Conservation (phyloP, 2,329 filamentous ascomycete species). For the Leptographium flavum region DNA sequence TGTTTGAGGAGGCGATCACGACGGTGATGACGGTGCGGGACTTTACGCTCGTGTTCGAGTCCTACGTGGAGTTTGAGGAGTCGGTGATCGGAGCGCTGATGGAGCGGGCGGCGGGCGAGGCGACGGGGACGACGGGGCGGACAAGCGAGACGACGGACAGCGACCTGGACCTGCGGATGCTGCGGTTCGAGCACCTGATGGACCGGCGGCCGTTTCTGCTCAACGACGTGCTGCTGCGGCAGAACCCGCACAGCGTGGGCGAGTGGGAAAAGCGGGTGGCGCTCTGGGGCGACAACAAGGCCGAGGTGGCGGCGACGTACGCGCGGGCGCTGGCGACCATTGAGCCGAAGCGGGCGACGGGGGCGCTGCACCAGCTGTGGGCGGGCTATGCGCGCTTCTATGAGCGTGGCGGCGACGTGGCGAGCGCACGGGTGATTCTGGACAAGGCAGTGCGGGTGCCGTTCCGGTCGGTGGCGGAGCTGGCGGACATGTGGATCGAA, state of each 20-base stretch:
- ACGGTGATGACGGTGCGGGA: constrained; percentile 98
- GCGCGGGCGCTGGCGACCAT: constrained; percentile 88
- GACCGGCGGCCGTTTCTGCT: constrained; percentile 89
- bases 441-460: constrained; percentile 97
- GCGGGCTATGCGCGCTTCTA: constrained; percentile 96
- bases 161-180: constrained; percentile 91
- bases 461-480: constrained; percentile 91
- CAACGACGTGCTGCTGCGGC: constrained; percentile 86
- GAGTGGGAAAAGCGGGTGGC: constrained; percentile 98
- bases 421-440: constrained; percentile 81
- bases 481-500: constrained; percentile 97
- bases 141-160: constrained; percentile 84
- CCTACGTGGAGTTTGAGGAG: constrained; percentile 94
- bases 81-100: constrained; percentile 84
- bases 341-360: constrained; percentile 84
- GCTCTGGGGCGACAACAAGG: constrained; percentile 86
- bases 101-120: constrained; percentile 67
- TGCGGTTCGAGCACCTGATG: constrained; percentile 97
- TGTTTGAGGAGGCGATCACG: constrained; percentile 91
- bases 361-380: constrained; percentile 91
- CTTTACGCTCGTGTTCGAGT: constrained; percentile 91
- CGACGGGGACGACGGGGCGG: constrained; percentile 65
- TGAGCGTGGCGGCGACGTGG: constrained; percentile 70
- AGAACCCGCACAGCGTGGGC: constrained; percentile 89
- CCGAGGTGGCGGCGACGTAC: constrained; percentile 86